Base-by-base conservation (phyloP, 768 basidiomycete species). In the Candolleomyces aberdarensis region DNA sequence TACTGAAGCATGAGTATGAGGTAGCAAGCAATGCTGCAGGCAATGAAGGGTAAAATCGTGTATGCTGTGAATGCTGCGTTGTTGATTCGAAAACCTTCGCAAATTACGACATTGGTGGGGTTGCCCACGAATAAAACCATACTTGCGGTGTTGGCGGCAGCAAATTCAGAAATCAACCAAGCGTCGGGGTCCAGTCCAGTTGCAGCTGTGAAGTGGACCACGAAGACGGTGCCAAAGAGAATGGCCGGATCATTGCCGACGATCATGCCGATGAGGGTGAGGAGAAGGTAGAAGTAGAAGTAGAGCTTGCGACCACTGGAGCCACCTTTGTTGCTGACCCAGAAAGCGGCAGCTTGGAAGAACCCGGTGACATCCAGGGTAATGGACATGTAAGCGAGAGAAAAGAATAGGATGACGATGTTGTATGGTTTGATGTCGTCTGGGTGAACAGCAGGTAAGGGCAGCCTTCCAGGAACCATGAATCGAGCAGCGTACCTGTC, bases 191-290 rank as follows among this genome's bases (percentile, higher is more conserved):
- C 60, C 19, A 86, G 73, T 36, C 40, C 80, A 1, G 87, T 82
- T 10, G 87, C 87, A 39, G 83, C 72, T 0, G 94, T 95, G 67
- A 94, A 93, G 67, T 97, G 96, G 5, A 26, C 26, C 26, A 97
- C 74, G 72, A 98, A 97, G 0, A 88, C 87, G 0, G 95, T 96
- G 1, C 94, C 95, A 14, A 89, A 92, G 52, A 98, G 82, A 60
- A 97, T 92, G 70, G 98, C 85, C 0, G 96, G 96, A 73, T 98
- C 94, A 67, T 97, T 97, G 5, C 95, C 96, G 17, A 97, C 78
- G 1, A 95, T 65, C 49, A 90, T 79, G 47, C 92, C 94, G 61
- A 88, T 79, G 15, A 83, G 69, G 14, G 91, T 88, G 69, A 96
- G 86, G 80, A 97, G 86, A 62, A 87, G 44, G 71, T 94, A 98